phyloP scores from a whole-genome alignment of 2,329 filamentous ascomycete species.

The Myriosclerotinia duriaeana region DNA sequence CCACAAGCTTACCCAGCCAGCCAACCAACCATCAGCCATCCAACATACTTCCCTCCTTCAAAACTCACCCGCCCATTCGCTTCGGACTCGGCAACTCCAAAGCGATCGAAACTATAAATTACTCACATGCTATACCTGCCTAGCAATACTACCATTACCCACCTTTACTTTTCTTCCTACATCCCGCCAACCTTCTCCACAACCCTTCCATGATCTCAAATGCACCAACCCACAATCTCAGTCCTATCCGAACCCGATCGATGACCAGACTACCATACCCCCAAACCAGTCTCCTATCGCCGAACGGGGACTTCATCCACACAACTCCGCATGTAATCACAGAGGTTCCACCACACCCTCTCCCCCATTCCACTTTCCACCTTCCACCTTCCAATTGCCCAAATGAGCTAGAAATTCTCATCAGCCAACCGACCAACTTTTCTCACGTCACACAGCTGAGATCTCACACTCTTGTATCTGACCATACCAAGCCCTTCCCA shows the following conservation, averaged over 20 bases:
- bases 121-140: slow-evolving; percentile 9
- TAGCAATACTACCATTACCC: slow-evolving; percentile 1
- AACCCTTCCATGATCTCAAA: neutral
- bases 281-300: neutral
- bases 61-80: neutral
- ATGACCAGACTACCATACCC: neutral
- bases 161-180: neutral
- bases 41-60: too few relatives aligned
- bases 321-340: neutral
- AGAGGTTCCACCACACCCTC: too few relatives aligned
- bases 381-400: too few relatives aligned
- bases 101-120: slow-evolving; percentile 8
- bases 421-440: slow-evolving; percentile 13
- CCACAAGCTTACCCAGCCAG: neutral
- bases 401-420: neutral
- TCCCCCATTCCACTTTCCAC: too few relatives aligned
- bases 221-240: neutral
- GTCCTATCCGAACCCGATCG: too few relatives aligned
- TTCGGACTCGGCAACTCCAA: neutral
- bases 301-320: neutral
- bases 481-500: neutral
- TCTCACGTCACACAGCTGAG: neutral
- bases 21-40: neutral
- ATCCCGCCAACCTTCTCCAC: neutral
- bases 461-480: neutral